Base-by-base conservation (phyloP, 2,329 filamentous ascomycete species). In the Trichocomaceae sp. region DNA sequence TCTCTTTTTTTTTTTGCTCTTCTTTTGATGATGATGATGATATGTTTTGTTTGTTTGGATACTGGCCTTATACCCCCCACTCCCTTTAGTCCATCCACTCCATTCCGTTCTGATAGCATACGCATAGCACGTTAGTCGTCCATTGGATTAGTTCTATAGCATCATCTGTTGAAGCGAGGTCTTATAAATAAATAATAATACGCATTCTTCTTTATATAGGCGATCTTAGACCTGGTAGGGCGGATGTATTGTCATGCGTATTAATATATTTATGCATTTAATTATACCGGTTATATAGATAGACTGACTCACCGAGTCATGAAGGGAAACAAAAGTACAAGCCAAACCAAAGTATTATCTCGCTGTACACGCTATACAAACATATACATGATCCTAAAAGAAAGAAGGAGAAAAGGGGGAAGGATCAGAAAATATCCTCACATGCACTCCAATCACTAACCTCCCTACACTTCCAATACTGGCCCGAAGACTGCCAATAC, bases 401-500 rank as follows among this genome's bases (percentile, higher is more conserved):
- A 26, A 26, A 26, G 23, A 26, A 26, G 10, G 26, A 19, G 37
- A 41, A 41, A 41, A 19, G 8, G 15, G 8, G 5, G 22, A n/a
- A 5, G 39, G 17, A 37, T 46, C n/a, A 83, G 67, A 85, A 96
- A 56, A 95, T 86, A 62, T 87, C 85, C 74, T 95, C 89, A 68
- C 69, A 90, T 65, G 22, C 83, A 80, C 59, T 82, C 81, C 90
- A 91, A 88, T 67, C 70, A 63, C 52, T 76, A 77, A 64, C 77
- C 77, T 50, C 87, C 83, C 54, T 78, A 72, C 19, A 83, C 63
- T 83, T 78, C 93, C 93, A 99, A 72, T 99, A 99, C 69, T 87
- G 82, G 39, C 87, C 87, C 64, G 84, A 95, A 65, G 92, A 95
- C 62, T 85, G 79, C 93, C 93, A 99, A 72, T 87, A 96, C 60